phyloP scores from a whole-genome alignment of 306 rosid genomes.

The Rubus idaeus region DNA sequence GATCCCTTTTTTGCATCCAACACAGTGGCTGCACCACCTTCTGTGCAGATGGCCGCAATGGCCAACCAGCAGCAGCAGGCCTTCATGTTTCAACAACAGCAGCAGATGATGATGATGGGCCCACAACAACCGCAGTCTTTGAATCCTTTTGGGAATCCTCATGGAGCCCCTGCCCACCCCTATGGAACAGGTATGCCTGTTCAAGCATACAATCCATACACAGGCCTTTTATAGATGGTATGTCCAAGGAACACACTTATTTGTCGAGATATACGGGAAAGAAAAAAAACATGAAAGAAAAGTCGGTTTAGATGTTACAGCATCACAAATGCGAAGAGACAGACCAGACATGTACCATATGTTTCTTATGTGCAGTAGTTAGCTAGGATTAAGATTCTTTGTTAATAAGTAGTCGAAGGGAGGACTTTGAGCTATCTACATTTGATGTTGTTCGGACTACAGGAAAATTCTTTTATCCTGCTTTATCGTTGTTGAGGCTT shows the following conservation, averaged over 20 bases:
- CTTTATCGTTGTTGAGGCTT: slow-evolving; percentile 38
- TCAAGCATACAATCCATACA: slow-evolving; percentile 81
- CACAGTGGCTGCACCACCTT: slow-evolving; percentile 68
- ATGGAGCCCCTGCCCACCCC: slow-evolving; percentile 64
- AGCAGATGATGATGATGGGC: slow-evolving; percentile 76
- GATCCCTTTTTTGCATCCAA: slow-evolving; percentile 83
- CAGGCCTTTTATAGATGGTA: slow-evolving; percentile 65
- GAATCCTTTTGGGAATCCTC: slow-evolving; percentile 86
- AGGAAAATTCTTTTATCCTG: slow-evolving; percentile 43
- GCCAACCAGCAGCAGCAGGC: slow-evolving; percentile 93
- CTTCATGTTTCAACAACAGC: slow-evolving; percentile 76
- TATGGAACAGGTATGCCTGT: slow-evolving; percentile 90
- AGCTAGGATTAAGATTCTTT: slow-evolving; percentile 91
- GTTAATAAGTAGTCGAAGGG: slow-evolving; percentile 53
- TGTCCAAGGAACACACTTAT: slow-evolving; percentile 21
- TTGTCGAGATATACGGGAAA: slow-evolving; percentile 20
- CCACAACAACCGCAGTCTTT: slow-evolving; percentile 55
- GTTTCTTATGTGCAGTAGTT: slow-evolving; percentile 65
- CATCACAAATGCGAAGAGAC: slow-evolving; percentile 37
- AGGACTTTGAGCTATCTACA: slow-evolving; percentile 55
- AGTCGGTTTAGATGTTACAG: slow-evolving; percentile 28
- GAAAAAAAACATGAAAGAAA: slow-evolving; percentile 21
- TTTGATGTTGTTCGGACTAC: slow-evolving; percentile 48
- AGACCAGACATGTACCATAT: slow-evolving; percentile 63
- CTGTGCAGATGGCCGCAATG: slow-evolving; percentile 91